These are phyloP conservation scores for Podospora comata DNA, from an alignment of 495 filamentous ascomycete genomes.

Conservation along the genomic window DNA sequence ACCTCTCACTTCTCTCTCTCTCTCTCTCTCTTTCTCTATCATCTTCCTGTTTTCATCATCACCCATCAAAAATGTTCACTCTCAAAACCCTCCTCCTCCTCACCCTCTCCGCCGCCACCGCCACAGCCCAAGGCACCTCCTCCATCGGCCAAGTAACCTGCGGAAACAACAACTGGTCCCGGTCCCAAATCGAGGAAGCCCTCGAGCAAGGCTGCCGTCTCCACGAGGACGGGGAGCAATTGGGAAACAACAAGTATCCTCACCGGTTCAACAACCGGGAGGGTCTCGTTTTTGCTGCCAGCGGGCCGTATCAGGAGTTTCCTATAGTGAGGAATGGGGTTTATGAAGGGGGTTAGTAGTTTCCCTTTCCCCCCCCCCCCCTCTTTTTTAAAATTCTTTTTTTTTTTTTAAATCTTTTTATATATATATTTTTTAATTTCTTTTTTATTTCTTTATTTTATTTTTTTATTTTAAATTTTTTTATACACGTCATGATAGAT, in stretches of 20 bases:
- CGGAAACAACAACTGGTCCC: constrained; percentile 21
- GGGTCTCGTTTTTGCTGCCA: constrained; percentile 18
- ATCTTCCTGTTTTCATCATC: background rate
- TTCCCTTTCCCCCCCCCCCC: background rate
- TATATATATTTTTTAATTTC: too few species aligned
- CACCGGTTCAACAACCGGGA: constrained; percentile 33
- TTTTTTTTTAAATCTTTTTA: too few species aligned
- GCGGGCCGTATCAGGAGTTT: constrained; percentile 30
- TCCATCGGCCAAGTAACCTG: constrained; percentile 23
- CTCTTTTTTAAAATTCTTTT: background rate
- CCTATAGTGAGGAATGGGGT: constrained; percentile 23
- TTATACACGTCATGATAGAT: background rate
- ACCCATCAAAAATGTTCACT: constrained; percentile 3
- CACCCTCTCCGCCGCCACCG: constrained; percentile 14
- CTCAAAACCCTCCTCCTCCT: constrained; percentile 11
- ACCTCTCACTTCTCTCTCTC: background rate
- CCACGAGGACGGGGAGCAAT: constrained; percentile 13
- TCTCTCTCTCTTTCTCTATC: background rate
- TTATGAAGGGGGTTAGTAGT: constrained; percentile 18
- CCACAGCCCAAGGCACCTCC: constrained; percentile 19
- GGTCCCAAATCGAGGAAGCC: constrained; percentile 24
- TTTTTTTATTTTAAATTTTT: too few species aligned
- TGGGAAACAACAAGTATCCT: constrained; percentile 30
- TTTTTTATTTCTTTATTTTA: too few species aligned
- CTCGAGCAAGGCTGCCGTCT: constrained; percentile 27